phyloP scores from a whole-genome alignment of 1,284 basidiomycete species.

The Kwoniella shivajii region DNA sequence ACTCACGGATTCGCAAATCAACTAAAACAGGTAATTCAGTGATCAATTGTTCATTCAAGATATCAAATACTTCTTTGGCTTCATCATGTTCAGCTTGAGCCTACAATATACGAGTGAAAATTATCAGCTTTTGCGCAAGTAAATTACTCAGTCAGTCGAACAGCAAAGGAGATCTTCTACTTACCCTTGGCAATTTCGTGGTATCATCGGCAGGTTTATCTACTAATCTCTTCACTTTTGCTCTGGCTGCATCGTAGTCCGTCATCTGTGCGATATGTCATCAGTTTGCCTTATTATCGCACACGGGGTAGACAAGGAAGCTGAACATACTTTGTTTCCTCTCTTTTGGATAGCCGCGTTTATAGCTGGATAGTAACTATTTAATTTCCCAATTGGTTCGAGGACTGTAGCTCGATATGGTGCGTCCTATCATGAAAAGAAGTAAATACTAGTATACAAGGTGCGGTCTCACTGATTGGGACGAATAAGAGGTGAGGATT shows the following conservation, averaged over 20 bases:
- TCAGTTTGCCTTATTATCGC: background rate
- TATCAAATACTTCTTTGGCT: slow-evolving; percentile 86
- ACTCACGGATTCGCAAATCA: slow-evolving; percentile 81
- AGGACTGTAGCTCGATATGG: slow-evolving; percentile 93
- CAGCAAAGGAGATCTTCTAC: slow-evolving; percentile 24
- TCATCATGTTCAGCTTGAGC: slow-evolving; percentile 95
- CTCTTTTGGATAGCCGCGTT: slow-evolving; percentile 94
- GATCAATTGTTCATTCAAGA: slow-evolving; percentile 90
- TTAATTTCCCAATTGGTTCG: slow-evolving; percentile 94
- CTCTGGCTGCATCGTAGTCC: slow-evolving; percentile 92
- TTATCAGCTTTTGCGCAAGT: slow-evolving; percentile 2
- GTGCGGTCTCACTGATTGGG: no score
- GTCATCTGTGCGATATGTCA: slow-evolving; percentile 64
- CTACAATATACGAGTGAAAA: slow-evolving; percentile 34
- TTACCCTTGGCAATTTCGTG: slow-evolving; percentile 79
- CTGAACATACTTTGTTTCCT: slow-evolving; percentile 80
- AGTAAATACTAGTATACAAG: background rate
- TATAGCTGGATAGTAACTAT: slow-evolving; percentile 89
- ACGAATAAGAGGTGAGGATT: no score
- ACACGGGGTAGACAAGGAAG: background rate
- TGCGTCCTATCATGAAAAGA: slow-evolving; percentile 65
- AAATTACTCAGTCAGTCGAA: background rate
- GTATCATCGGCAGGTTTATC: slow-evolving; percentile 95
- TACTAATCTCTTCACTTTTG: slow-evolving; percentile 81
- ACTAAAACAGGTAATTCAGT: slow-evolving; percentile 88